Percentiles rank a stretch among this genome's conserved stretches.
Evolutionary conservation across 2,329 filamentous ascomycete genomes (phyloP).

Genomic region (Thielaviopsis ethacetica): DNA sequence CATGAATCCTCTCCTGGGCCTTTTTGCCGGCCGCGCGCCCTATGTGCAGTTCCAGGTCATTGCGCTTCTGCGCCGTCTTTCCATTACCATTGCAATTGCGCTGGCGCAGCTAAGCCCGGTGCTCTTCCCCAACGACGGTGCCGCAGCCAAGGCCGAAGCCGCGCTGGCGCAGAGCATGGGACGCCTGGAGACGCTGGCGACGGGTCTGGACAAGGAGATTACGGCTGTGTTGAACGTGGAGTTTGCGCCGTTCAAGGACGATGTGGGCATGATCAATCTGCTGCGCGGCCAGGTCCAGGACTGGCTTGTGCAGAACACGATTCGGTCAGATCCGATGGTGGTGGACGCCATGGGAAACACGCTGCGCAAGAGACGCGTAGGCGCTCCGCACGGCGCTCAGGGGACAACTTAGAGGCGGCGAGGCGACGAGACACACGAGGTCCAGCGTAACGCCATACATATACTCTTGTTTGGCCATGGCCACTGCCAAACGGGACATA

Average conservation of each 20-base stretch:
- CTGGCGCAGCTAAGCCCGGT: conserved; percentile 66
- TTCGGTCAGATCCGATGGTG: conserved; percentile 66
- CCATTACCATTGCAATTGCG: conserved; percentile 67
- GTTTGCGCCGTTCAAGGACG: conserved; percentile 64
- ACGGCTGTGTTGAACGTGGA: conserved; percentile 58
- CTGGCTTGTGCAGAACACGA: conserved; percentile 76
- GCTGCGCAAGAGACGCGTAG: conserved; percentile 43
- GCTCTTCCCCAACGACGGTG: conserved; percentile 22
- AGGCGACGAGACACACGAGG: too few species aligned
- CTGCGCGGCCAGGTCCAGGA: conserved; percentile 57
- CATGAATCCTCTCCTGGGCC: conserved; percentile 28
- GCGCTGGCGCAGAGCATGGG: conserved; percentile 45
- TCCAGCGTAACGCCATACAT: too few species aligned
- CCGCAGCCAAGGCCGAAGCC: conserved; percentile 26
- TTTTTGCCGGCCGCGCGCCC: conserved; percentile 32
- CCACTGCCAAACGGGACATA: too few species aligned
- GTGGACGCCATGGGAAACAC: conserved; percentile 58
- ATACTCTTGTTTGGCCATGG: too few species aligned
- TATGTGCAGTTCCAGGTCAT: conserved; percentile 79
- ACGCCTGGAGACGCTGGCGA: conserved; percentile 44
- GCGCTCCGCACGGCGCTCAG: conserved; percentile 45
- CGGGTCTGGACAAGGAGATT: conserved; percentile 51
- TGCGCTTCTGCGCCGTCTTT: conserved; percentile 55
- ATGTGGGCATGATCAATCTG: conserved; percentile 38
- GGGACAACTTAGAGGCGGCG: conserved; percentile 17